Conservation (phyloP, 352 stramenopile species). For the Phytophthora melonis region DNA sequence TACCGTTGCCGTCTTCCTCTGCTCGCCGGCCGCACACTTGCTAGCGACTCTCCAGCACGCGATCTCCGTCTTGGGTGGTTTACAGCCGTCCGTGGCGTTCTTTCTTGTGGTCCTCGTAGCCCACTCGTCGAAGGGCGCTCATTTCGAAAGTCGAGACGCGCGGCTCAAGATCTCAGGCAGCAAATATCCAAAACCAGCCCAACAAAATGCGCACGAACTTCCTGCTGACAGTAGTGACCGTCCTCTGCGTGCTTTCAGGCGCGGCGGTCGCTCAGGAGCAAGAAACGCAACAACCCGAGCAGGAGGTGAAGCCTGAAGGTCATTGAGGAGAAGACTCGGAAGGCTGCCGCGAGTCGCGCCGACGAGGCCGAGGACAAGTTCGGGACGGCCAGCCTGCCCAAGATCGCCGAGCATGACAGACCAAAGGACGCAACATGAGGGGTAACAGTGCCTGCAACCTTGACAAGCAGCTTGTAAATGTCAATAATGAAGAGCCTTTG, state of each 20-base stretch:
- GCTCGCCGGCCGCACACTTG: too few relatives aligned
- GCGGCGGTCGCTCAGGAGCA: constrained; percentile 14
- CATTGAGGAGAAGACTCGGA: too few relatives aligned
- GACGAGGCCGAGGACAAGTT: constrained; percentile 30
- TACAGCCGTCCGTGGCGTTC: too few relatives aligned
- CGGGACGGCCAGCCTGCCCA: constrained; percentile 18
- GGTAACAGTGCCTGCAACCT: too few relatives aligned
- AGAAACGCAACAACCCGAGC: too few relatives aligned
- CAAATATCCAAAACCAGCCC: constrained; percentile 5
- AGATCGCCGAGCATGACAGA: constrained; percentile 15
- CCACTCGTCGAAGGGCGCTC: too few relatives aligned
- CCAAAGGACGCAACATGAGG: background rate
- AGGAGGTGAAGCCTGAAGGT: too few relatives aligned
- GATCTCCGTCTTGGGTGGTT: too few relatives aligned
- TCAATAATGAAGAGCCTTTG: background rate
- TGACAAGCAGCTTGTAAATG: background rate
- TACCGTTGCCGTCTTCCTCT: too few relatives aligned
- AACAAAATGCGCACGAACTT: constrained; percentile 26
- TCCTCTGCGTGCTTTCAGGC: constrained; percentile 16
- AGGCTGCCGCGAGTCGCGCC: too few relatives aligned
- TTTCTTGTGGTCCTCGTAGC: too few relatives aligned
- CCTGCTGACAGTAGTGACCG: constrained; percentile 12
- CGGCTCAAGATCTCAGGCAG: constrained; percentile 17
- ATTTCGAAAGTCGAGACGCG: constrained; percentile 26
- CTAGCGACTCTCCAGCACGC: too few relatives aligned